Conservation (phyloP, 1,284 basidiomycete genomes). For the Exobasidium cylindrosporum region DNA sequence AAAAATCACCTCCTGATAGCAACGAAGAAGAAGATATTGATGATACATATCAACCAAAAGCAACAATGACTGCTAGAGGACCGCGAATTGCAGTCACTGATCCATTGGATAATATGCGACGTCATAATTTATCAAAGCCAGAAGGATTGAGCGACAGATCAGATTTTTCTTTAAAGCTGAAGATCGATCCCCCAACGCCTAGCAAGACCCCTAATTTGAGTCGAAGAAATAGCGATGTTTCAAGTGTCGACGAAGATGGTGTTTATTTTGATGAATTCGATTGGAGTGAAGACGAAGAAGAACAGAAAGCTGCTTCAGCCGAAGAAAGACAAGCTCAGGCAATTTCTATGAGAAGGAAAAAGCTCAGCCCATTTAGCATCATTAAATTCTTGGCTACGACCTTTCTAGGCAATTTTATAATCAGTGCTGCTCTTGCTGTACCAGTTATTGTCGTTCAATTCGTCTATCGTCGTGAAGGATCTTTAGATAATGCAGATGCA, state of each 20-base stretch:
- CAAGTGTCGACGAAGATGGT: constrained; percentile 24
- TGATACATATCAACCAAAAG: background rate
- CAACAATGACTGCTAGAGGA: constrained; percentile 9
- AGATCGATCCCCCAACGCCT: background rate
- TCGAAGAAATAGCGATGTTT: constrained; percentile 34
- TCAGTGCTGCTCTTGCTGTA: constrained; percentile 33
- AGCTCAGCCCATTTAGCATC: constrained; percentile 38
- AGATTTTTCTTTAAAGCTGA: constrained; percentile 25
- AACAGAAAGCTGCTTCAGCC: constrained; percentile 36
- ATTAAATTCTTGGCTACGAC: constrained; percentile 38
- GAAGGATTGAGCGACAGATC: constrained; percentile 36
- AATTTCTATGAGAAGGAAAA: background rate
- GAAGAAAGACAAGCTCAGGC: constrained; percentile 28
- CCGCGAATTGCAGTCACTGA: constrained; percentile 43
- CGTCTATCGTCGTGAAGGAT: constrained; percentile 31
- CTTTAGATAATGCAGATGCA: constrained; percentile 16
- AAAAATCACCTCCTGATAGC: constrained; percentile 2
- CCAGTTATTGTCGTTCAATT: constrained; percentile 48
- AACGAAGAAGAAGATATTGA: background rate
- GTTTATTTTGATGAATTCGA: constrained; percentile 47
- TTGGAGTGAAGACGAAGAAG: constrained; percentile 49
- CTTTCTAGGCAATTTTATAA: constrained; percentile 48
- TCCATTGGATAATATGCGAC: constrained; percentile 42
- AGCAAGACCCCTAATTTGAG: constrained; percentile 20
- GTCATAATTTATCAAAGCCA: constrained; percentile 33